phyloP scores from a whole-genome alignment of 2,329 filamentous ascomycete species.

The Monosporascus sp. region DNA sequence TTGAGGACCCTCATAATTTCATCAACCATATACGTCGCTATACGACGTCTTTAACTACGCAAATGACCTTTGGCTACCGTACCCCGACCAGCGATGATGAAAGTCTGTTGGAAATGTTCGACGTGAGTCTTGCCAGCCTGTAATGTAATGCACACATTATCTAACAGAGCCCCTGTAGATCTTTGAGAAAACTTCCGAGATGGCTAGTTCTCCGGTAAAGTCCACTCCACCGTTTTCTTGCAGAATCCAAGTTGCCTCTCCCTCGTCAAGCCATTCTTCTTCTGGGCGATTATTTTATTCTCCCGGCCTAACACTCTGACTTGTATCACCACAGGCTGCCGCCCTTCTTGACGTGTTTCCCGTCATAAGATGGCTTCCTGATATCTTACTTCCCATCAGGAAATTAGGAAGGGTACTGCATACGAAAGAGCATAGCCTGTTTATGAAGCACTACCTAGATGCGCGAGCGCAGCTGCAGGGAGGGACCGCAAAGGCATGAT shows the following conservation, averaged over 20 bases:
- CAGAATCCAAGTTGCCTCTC: too few relatives aligned
- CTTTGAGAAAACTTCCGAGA: conserved; percentile 1
- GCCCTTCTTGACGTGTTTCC: conserved; percentile 43
- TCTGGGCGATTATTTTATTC: too few relatives aligned
- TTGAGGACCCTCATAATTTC: conserved; percentile 36
- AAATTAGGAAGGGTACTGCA: conserved; percentile 37
- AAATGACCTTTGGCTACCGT: conserved; percentile 42
- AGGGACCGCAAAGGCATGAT: conserved; percentile 19
- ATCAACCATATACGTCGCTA: conserved; percentile 39
- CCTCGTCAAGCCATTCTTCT: too few relatives aligned
- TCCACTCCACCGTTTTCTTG: too few relatives aligned
- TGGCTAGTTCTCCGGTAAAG: background rate
- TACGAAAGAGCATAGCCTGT: conserved; percentile 35
- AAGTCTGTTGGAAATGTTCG: conserved; percentile 34
- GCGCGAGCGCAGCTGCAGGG: conserved; percentile 29
- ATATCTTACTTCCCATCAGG: conserved; percentile 32
- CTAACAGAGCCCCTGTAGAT: too few relatives aligned
- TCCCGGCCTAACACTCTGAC: too few relatives aligned
- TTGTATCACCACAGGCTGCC: conserved; percentile 20
- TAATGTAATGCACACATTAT: too few relatives aligned
- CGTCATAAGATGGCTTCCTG: conserved; percentile 37
- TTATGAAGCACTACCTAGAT: conserved; percentile 35
- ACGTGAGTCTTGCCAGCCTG: too few relatives aligned
- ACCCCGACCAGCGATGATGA: conserved; percentile 26
- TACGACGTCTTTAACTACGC: conserved; percentile 39